phyloP scores from a whole-genome alignment of 2,329 filamentous ascomycete species.

The Aspergillus pseudotamarii region DNA sequence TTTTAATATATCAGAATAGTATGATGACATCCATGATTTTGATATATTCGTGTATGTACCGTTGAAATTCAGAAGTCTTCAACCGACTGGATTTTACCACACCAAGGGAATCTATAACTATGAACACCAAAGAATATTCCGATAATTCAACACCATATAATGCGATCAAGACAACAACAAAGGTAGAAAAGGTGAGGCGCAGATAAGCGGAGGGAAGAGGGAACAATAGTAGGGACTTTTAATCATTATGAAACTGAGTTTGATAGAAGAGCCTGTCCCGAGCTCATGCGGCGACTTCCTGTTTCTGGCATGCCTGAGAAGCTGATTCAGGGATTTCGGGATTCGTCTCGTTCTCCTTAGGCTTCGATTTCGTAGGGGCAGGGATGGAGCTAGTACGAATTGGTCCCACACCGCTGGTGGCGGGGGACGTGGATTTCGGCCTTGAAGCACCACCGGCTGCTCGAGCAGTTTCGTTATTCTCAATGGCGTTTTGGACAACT shows the following conservation, averaged over 20 bases:
- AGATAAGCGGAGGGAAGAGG: not conserved
- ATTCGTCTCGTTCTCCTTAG: conserved; percentile 28
- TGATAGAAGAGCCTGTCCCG: not conserved
- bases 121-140: not conserved
- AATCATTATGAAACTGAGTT: not conserved
- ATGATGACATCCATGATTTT: not conserved
- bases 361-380: conserved; percentile 24
- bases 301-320: conserved; percentile 24
- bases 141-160: conserved; percentile 14
- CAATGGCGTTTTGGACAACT: conserved; percentile 37
- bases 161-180: conserved; percentile 13
- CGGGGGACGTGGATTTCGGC: conserved; percentile 27
- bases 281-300: conserved; percentile 25
- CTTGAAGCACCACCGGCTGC: conserved; percentile 35
- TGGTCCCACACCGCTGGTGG: conserved; percentile 31
- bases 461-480: conserved; percentile 39
- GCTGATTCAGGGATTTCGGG: conserved; percentile 25
- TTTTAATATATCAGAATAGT: not conserved
- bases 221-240: not conserved
- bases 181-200: conserved; percentile 13
- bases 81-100: not conserved
- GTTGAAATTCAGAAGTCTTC: not conserved
- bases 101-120: conserved; percentile 3
- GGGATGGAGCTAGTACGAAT: conserved; percentile 39
- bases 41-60: conserved; percentile 1